Evolutionary conservation across 306 rosid genomes (phyloP), one percentile per base, ranked within the genome.

Genomic region (Vigna radiata): DNA sequence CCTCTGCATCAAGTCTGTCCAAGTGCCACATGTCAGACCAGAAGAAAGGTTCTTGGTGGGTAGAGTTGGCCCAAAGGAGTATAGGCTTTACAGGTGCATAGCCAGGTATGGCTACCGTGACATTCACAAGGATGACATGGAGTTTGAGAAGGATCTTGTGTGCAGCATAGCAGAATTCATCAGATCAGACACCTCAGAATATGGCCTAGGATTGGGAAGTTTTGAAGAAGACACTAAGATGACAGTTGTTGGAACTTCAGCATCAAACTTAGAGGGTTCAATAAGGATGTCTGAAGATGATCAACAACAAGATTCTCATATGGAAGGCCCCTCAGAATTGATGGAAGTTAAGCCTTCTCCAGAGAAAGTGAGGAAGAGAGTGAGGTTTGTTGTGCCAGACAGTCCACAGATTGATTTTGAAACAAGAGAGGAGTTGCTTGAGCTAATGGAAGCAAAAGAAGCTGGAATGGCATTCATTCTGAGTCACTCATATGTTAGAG

Each of bases 391-490:
- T 0, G 80, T 96, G 73, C 97, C 98, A 2, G 96, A 85, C 33
- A 86, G 86, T 76, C 98, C 98, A 9, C 64, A 39, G 77, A 92
- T 96, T 29, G 79, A 89, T 17, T 61, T 69, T 58, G 92, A 79
- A n/a, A 76, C 90, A 61, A 83, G 86, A 48, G 87, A 73, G 49
- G 99, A 96, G 86, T 69, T 96, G 81, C 83, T 39, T 72, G 99
- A 96, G 77, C 87, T 96, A 52, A 93, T 85, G 98, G 97, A 92
- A 74, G 98, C 99, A 39, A 91, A 92, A 77, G 99, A 96, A 68
- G 97, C 97, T 58, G 98, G 99, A 48, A 83, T 91, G 94, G 97
- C 98, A 78, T 96, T 92, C 71, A 96, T 92, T 87, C 83, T 91
- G 88, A 96, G 99, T 58, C 99, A 96, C 72, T 92, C 97, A 9